phyloP scores from a whole-genome alignment of 192 early-diverging fungal species.

The Coemansia sp. region DNA sequence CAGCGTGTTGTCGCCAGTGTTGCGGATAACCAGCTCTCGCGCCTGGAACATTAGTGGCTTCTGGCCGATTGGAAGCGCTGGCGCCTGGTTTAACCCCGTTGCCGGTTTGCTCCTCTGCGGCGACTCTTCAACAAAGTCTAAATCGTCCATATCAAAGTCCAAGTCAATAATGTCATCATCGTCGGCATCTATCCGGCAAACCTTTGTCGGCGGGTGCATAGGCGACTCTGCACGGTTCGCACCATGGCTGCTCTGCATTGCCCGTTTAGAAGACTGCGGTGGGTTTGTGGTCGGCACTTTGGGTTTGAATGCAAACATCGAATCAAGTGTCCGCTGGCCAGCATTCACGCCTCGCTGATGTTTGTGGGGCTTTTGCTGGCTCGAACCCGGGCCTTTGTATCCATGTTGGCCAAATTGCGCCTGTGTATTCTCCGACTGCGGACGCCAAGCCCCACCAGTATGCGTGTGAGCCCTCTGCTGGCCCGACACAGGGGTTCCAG shows the following conservation, averaged over 20 bases:
- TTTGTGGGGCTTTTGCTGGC: background rate
- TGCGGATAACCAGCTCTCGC: constrained; percentile 17
- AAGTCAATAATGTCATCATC: constrained; percentile 24
- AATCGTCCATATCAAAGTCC: constrained; percentile 17
- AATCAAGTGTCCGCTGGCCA: constrained; percentile 40
- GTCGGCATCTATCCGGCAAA: constrained; percentile 2
- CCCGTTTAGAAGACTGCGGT: constrained; percentile 8
- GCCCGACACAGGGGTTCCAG: background rate
- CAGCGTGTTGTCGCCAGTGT: constrained; percentile 42
- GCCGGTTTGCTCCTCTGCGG: background rate
- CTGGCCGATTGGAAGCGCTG: background rate
- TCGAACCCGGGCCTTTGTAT: background rate
- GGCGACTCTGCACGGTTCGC: background rate
- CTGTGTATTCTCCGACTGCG: background rate
- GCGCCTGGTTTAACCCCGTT: background rate
- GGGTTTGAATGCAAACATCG: constrained; percentile 22
- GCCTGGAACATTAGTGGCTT: constrained; percentile 16
- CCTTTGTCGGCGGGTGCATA: constrained; percentile 17
- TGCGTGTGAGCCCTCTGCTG: background rate
- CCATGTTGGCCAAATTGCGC: background rate
- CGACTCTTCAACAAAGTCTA: constrained; percentile 11
- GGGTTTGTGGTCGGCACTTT: background rate
- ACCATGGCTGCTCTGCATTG: background rate
- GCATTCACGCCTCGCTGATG: background rate
- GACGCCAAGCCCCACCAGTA: too few relatives aligned